Evolutionary conservation across 306 rosid species (phyloP), one percentile per base, ranked within the genome.

Genomic region (Vigna unguiculata): DNA sequence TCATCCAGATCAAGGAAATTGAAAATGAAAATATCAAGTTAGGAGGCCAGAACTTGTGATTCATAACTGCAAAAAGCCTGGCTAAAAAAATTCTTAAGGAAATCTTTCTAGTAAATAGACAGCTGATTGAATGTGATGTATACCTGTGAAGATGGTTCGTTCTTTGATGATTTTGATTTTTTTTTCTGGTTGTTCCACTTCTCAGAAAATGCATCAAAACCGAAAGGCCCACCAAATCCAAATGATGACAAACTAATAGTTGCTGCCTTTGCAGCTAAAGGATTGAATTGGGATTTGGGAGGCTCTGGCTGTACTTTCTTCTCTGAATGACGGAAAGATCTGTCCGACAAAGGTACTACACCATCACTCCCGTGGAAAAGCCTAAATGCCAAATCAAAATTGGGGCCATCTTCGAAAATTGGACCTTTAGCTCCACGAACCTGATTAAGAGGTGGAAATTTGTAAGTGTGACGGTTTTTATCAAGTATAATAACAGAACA

Each of bases 191-290:
- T 92, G 85, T 89, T 89, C 90, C 88, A 92, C 86, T 92, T 95
- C 66, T 81, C 86, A 60, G 89, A 80, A 81, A 95, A 95, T 64
- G 91, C 67, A 85, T 88, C 98, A 81, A 95, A 95, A 79, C 96
- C 43, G 57, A 92, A 95, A 59, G 96, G 91, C 24, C 98, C 95
- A 13, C 98, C 93, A 70, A 86, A 83, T 81, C 98, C 98, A 82
- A 95, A 95, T 72, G 98, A 91, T 28, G 98, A 95, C 52, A 95
- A 88, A 47, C 98, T 95, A 80, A 95, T 95, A 40, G 98, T 95
- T 72, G 98, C 98, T 52, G 98, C 98, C 88, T 81, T 92, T 54
- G 98, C 98, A 71, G 98, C 97, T 80, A 95, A 87, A 63, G 98
- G 98, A 85, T 95, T 90, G 79, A 95, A 95, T 72, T 85, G 87